Evolutionary conservation across 331 rosid genomes (phyloP), one percentile per base, ranked within the genome.

Genomic region (Malus hybrid): DNA sequence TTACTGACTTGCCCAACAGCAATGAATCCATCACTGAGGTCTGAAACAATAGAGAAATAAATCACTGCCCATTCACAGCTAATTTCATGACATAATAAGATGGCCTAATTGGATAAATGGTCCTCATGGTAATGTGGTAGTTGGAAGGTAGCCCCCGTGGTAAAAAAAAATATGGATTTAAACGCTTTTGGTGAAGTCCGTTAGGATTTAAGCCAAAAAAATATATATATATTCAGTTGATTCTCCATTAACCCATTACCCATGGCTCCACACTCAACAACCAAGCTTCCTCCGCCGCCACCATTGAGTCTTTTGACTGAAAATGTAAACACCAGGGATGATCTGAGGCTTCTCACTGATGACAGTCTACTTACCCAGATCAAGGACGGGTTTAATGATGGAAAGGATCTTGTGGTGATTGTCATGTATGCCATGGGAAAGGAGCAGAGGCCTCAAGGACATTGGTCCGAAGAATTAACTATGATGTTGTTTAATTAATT

Each of bases 381-480:
- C 72, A 88, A 90, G 77, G 89, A 88, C 68, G 92, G 90, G 34
- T 88, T 90, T 84, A 87, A 83, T 26, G 89, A 88, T n/a, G 93
- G 93, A 75, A 90, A 90, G 76, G 92, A 90, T 77, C 96, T 88
- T 22, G 91, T 86, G 69, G 86, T 90, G 76, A 74, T 87, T 6
- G 96, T 90, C 79, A 90, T 90, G 96, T 83, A 91, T 63, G 91
- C 91, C 52, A 90, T 90, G 93, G 96, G 91, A 66, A 93, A 88
- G 84, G 96, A 90, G 68, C 91, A 90, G 85, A 90, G 58, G 93
- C 75, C 77, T 88, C 61, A 90, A 90, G 86, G 91, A 88, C 85
- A 86, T 88, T n/a, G 91, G 93, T 80, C 91, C 91, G 18, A 88
- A 85, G 74, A 85, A 71, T 53, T 88, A 78, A 83, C 75, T 60